Percentiles rank a stretch among this genome's conserved stretches.
phyloP scores from a whole-genome alignment of 2,329 filamentous ascomycete genomes.

The Aspergillus carbonarius region DNA sequence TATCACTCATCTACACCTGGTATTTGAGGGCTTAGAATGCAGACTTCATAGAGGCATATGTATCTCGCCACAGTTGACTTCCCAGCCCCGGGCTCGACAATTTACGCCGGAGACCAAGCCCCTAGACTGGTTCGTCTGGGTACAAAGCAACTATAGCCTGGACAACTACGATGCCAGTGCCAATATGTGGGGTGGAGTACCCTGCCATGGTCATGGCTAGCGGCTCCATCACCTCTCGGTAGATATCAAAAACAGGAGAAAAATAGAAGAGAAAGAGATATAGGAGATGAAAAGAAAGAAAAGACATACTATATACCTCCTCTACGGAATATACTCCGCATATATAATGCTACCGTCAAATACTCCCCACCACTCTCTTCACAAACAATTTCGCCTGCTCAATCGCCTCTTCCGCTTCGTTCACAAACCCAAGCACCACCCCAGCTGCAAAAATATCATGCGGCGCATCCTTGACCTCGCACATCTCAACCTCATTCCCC shows the following conservation, averaged over 20 bases:
- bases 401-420: not conserved
- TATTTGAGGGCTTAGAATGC: not conserved
- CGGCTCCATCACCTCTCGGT: not conserved
- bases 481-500: not conserved
- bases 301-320: not conserved
- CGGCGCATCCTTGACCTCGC: not conserved
- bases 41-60: not conserved
- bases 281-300: too few species aligned
- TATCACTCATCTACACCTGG: not conserved
- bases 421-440: not conserved
- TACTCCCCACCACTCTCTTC: not conserved
- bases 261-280: not conserved
- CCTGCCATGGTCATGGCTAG: not conserved
- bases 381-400: not conserved
- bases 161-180: not conserved
- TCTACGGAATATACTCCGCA: not conserved
- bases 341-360: not conserved
- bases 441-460: not conserved
- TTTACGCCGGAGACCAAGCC: too few species aligned
- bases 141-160: not conserved
- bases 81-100: too few species aligned
- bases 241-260: not conserved
- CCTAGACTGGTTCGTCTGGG: too few species aligned
- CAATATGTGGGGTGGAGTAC: not conserved
- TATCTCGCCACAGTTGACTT: not conserved